Conservation (phyloP, 2,329 filamentous ascomycete genomes). For the Ilyonectria destructans region DNA sequence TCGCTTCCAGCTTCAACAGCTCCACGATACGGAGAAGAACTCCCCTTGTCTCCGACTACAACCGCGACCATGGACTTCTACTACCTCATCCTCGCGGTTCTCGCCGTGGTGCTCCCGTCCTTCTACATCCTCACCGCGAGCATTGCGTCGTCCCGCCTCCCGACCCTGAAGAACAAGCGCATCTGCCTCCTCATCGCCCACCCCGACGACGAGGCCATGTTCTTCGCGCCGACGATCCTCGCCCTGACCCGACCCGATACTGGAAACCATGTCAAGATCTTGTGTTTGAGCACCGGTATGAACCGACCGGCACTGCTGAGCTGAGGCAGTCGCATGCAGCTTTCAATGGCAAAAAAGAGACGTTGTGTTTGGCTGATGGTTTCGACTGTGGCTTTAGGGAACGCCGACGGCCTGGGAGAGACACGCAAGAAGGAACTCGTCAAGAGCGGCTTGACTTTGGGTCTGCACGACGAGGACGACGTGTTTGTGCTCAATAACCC, state of each 20-base stretch:
- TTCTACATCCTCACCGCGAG: constrained; percentile 69
- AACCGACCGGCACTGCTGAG: constrained; percentile 21
- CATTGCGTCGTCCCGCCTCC: constrained; percentile 69
- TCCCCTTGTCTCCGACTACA: background rate
- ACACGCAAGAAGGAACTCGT: constrained; percentile 87
- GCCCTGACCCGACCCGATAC: constrained; percentile 85
- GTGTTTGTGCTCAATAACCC: constrained; percentile 88
- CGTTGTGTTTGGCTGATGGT: constrained; percentile 39
- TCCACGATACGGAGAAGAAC: constrained; percentile 8
- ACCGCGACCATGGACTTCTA: constrained; percentile 42
- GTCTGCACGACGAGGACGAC: constrained; percentile 82
- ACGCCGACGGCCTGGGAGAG: constrained; percentile 90
- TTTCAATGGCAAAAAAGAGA: background rate
- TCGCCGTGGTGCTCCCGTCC: constrained; percentile 61
- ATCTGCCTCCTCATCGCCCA: constrained; percentile 96
- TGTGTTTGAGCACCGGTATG: constrained; percentile 89
- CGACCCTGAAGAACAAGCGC: constrained; percentile 83
- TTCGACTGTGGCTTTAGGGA: constrained; percentile 64
- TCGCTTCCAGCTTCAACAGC: constrained; percentile 1
- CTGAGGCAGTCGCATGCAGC: constrained; percentile 13
- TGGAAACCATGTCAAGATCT: constrained; percentile 93
- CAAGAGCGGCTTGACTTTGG: constrained; percentile 84
- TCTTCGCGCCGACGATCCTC: constrained; percentile 92
- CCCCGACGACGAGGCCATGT: constrained; percentile 99
- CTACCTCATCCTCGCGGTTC: constrained; percentile 45